Conservation (phyloP, 2,329 filamentous ascomycete species). For the Aaosphaeria arxii region DNA sequence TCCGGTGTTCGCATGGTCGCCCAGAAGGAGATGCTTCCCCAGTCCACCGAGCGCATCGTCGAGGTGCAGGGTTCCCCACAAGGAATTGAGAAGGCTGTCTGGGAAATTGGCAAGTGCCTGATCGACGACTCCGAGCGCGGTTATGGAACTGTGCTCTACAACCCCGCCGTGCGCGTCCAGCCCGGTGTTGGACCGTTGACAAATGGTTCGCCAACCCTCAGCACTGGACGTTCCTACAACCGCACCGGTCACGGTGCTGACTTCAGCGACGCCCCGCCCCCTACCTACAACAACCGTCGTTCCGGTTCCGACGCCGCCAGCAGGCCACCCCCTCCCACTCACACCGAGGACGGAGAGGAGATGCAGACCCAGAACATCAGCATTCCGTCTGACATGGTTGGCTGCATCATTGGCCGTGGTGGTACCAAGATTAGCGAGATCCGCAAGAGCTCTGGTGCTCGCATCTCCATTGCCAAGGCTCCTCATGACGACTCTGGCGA, state of each 20-base stretch:
- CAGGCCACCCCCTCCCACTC: constrained; percentile 74
- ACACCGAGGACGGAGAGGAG: constrained; percentile 95
- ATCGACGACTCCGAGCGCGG: constrained; percentile 98
- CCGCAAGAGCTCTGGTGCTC: constrained; percentile 90
- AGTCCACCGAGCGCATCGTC: constrained; percentile 96
- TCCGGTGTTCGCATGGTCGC: constrained; percentile 98
- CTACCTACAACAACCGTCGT: constrained; percentile 63
- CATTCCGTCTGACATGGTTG: constrained; percentile 99
- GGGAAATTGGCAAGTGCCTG: constrained; percentile 98
- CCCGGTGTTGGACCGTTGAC: constrained; percentile 53
- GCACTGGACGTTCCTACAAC: constrained; percentile 68
- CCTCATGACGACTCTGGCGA: constrained; percentile 97
- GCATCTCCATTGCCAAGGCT: constrained; percentile 96
- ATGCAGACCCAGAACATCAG: constrained; percentile 99
- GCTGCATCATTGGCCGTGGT: constrained; percentile 94
- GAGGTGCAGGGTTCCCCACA: constrained; percentile 94
- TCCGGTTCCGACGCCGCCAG: constrained; percentile 78
- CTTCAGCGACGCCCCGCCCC: constrained; percentile 79
- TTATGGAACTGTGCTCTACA: constrained; percentile 95
- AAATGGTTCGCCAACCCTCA: constrained; percentile 50
- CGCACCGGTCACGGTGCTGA: constrained; percentile 95
- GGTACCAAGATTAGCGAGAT: constrained; percentile 99
- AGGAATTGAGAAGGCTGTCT: constrained; percentile 91
- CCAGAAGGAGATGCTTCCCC: constrained; percentile 98
- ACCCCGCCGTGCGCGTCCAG: constrained; percentile 87